Base-by-base conservation (phyloP, 2,329 filamentous ascomycete genomes). In the Aureobasidium sp. region DNA sequence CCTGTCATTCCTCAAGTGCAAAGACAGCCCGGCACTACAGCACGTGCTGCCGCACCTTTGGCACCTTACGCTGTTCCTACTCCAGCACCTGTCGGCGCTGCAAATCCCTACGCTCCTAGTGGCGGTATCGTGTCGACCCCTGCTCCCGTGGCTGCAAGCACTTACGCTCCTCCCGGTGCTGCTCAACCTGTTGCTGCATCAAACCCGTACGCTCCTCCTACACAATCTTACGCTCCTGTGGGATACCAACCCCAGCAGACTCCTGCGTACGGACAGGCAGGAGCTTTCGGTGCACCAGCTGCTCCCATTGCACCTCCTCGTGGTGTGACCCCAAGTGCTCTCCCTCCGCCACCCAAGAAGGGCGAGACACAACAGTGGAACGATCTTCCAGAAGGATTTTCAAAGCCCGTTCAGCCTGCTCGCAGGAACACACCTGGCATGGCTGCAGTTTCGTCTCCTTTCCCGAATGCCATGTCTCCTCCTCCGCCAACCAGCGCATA, bases 291-390 rank as follows among this genome's bases (percentile, higher is more conserved):
- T 16, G 45, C 38, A 19, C 72, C 67, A 54, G 70, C 70, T 64
- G 68, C 64, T 57, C 63, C 65, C 35, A 66, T 79, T 42, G 76
- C 79, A 25, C 81, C 81, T 55, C 83, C 83, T 49, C 81, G 85
- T 57, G 82, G 80, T 56, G 77, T 80, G 22, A 85, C 87, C 14
- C 77, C 80, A 11, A 77, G 78, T 21, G 69, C 74, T 14, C 69
- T 74, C 10, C 76, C 81, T 35, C 84, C 89, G 19, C 81, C 88
- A 16, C 81, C 87, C 8, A 83, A 81, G 63, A 75, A 80, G 54
- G 84, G 83, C 64, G 85, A 86, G 58, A 84, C 84, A 58, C 81
- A 84, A 24, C 86, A 87, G 61, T 98, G 93, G 93, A 98, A 98
- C 62, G 93, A 98, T 68, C 85, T 94, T 48, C 93, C 93, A 1